Conservation (phyloP, 2,329 filamentous ascomycete genomes). For the Aspergillus sp. region DNA sequence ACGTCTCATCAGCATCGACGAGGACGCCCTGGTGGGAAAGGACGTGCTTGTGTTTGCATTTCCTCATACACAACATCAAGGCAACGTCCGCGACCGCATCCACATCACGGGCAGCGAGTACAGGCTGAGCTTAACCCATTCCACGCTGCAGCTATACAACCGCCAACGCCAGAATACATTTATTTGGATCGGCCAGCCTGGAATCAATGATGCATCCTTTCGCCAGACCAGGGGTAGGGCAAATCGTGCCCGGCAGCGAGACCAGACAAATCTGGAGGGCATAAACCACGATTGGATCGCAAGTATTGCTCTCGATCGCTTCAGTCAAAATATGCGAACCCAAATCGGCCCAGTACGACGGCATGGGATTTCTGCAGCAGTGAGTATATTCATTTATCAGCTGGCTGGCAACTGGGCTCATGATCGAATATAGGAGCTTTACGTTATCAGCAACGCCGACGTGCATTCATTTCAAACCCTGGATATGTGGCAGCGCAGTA, state of each 20-base stretch:
- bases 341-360: neutral
- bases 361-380: neutral
- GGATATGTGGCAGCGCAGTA: neutral
- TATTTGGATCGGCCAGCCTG: constrained; percentile 3
- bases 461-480: neutral
- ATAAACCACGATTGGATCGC: neutral
- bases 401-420: neutral
- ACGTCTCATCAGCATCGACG: neutral
- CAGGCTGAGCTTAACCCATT: neutral
- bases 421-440: neutral
- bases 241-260: neutral
- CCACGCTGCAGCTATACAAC: neutral
- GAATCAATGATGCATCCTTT: neutral
- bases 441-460: neutral
- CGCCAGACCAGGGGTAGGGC: neutral
- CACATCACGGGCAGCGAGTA: neutral
- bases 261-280: neutral
- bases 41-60: neutral
- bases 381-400: neutral
- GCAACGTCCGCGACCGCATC: neutral
- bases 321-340: neutral
- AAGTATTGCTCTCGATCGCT: neutral
- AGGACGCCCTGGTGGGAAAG: neutral
- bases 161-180: neutral
- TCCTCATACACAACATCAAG: neutral